phyloP scores from a whole-genome alignment of 78 protist species.

The Cavenderia fasciculata region DNA sequence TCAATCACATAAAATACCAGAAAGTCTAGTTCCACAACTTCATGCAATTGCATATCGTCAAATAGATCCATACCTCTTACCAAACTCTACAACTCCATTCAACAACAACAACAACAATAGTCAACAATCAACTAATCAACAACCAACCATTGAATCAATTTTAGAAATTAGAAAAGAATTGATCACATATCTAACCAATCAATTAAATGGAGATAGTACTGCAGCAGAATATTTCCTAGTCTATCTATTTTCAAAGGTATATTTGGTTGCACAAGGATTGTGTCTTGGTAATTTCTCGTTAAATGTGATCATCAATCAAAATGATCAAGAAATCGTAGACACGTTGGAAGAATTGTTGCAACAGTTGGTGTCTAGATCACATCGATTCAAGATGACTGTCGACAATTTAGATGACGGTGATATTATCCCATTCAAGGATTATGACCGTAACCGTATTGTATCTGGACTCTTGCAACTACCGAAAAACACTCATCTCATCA shows the following conservation, averaged over 20 bases:
- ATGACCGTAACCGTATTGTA: constrained; percentile 35
- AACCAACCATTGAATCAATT: not conserved
- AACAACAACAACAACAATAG: not conserved
- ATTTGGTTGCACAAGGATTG: not conserved
- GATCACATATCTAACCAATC: not conserved
- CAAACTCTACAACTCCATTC: not conserved
- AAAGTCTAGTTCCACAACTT: constrained; percentile 42
- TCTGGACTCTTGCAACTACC: constrained; percentile 60
- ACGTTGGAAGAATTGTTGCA: not conserved
- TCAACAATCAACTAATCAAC: not conserved
- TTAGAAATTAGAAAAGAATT: not conserved
- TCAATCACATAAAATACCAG: not conserved
- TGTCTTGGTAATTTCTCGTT: constrained; percentile 63
- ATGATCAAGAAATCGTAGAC: not conserved
- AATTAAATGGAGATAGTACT: not conserved
- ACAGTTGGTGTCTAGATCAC: not conserved
- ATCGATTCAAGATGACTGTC: not conserved
- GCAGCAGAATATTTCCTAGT: constrained; percentile 40
- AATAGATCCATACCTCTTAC: constrained; percentile 6
- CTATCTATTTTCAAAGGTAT: constrained; percentile 35
- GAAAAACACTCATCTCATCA: constrained; percentile 47
- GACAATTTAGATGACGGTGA: constrained; percentile 27
- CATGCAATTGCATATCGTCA: constrained; percentile 13
- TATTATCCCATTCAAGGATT: constrained; percentile 42
- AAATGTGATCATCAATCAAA: not conserved